phyloP scores from a whole-genome alignment of 1,284 basidiomycete species.

The Athelia psychrophila region DNA sequence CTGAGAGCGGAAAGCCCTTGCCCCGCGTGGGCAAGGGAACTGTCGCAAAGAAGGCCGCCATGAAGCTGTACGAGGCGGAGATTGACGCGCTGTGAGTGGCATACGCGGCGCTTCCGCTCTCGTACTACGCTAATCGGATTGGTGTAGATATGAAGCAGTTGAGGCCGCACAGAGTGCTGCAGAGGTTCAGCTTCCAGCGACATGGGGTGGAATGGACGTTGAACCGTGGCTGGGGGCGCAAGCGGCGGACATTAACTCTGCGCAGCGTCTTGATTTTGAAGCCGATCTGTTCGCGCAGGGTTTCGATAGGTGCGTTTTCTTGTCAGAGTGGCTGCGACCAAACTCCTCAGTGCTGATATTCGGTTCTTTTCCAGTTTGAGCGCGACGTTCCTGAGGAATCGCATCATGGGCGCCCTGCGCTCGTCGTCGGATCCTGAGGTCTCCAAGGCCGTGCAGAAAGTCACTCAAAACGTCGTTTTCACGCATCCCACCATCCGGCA shows the following conservation, averaged over 20 bases:
- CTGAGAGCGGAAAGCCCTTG: slow-evolving; percentile 28
- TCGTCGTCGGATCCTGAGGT: slow-evolving; percentile 3
- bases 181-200: slow-evolving; percentile 16
- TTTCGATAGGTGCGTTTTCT: slow-evolving; percentile 19
- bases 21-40: slow-evolving; percentile 35
- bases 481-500: slow-evolving; percentile 25
- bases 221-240: slow-evolving; percentile 28
- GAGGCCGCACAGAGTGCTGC: slow-evolving; percentile 15
- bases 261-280: slow-evolving; percentile 12
- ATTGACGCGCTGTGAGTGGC: slow-evolving; percentile 29
- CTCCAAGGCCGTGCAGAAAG: slow-evolving; percentile 6
- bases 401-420: slow-evolving; percentile 26
- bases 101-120: slow-evolving; percentile 7
- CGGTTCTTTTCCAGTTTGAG: slow-evolving; percentile 20
- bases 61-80: slow-evolving; percentile 28
- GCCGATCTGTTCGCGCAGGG: slow-evolving; percentile 23
- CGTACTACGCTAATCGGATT: not conserved
- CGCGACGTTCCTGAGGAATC: slow-evolving; percentile 26
- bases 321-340: not conserved
- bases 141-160: slow-evolving; percentile 22
- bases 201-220: slow-evolving; percentile 20
- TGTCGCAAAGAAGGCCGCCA: slow-evolving; percentile 32
- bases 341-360: not conserved
- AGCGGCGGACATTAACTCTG: slow-evolving; percentile 19
- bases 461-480: slow-evolving; percentile 30